These are phyloP conservation scores for Aplosporella prunicola DNA, from an alignment of 2,329 filamentous ascomycete genomes.

Conservation along the genomic window DNA sequence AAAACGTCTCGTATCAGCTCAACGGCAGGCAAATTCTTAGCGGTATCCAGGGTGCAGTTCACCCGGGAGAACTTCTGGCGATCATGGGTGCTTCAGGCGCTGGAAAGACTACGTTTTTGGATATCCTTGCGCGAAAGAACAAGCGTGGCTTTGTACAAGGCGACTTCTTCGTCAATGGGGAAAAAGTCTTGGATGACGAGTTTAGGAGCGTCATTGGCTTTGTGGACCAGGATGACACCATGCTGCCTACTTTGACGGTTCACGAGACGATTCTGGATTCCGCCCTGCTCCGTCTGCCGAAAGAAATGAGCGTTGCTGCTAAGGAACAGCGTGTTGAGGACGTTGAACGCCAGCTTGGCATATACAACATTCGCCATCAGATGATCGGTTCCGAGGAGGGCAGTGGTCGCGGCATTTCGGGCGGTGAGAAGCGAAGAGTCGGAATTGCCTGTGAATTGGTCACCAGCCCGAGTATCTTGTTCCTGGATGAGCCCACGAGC, in stretches of 20 bases:
- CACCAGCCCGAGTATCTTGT: constrained; percentile 92
- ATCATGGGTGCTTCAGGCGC: constrained; percentile 98
- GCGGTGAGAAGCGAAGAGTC: constrained; percentile 90
- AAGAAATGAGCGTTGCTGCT: constrained; percentile 75
- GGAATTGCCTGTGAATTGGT: constrained; percentile 97
- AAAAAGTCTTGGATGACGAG: constrained; percentile 73
- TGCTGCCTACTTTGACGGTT: constrained; percentile 90
- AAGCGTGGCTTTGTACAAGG: constrained; percentile 74
- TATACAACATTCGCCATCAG: constrained; percentile 87
- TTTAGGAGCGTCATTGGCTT: constrained; percentile 92
- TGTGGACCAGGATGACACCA: constrained; percentile 95
- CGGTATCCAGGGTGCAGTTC: constrained; percentile 74
- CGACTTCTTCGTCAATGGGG: constrained; percentile 86
- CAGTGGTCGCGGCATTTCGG: constrained; percentile 87
- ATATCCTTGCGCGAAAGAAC: constrained; percentile 93
- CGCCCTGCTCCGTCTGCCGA: constrained; percentile 80
- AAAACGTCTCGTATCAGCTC: constrained; percentile 75
- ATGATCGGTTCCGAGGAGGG: constrained; percentile 94
- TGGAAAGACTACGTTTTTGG: constrained; percentile 93
- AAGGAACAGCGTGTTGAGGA: constrained; percentile 89
- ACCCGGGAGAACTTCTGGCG: constrained; percentile 88
- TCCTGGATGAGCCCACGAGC: constrained; percentile 94
- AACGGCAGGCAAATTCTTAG: constrained; percentile 81
- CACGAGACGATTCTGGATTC: constrained; percentile 97
- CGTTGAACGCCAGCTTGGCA: constrained; percentile 91